Conservation (phyloP, 495 filamentous ascomycete genomes). For the Elasticomyces elasticus region DNA sequence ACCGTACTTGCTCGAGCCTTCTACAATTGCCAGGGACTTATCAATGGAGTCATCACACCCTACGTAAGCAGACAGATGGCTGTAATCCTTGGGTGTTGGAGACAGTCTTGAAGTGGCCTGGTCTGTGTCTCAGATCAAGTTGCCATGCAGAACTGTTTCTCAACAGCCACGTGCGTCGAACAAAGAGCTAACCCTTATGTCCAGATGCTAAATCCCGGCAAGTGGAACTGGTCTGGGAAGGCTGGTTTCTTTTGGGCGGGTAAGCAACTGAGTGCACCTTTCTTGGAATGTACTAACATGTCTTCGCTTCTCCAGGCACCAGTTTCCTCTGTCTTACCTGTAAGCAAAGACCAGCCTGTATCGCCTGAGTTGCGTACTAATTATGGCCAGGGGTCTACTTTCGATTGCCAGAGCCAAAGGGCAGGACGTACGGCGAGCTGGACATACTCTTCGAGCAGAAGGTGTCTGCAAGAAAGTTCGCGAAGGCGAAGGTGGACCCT, state of each 20-base stretch:
- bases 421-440: slow-evolving; percentile 11
- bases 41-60: slow-evolving; percentile 29
- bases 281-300: too few species aligned
- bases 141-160: too few species aligned
- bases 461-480: slow-evolving; percentile 13
- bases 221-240: slow-evolving; percentile 6
- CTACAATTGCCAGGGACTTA: slow-evolving; percentile 42
- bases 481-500: neutral
- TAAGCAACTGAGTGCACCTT: too few species aligned
- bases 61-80: slow-evolving; percentile 35
- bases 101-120: too few species aligned
- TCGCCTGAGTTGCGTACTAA: too few species aligned
- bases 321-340: slow-evolving; percentile 26
- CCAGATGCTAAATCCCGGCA: neutral
- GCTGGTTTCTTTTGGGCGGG: slow-evolving; percentile 4
- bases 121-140: too few species aligned
- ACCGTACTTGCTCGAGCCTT: slow-evolving; percentile 58
- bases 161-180: too few species aligned
- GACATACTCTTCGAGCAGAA: slow-evolving; percentile 12
- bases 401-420: slow-evolving; percentile 37
- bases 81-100: slow-evolving; percentile 34
- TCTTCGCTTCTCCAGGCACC: too few species aligned
- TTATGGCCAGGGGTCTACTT: too few species aligned
- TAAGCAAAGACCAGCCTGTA: too few species aligned
- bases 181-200: too few species aligned